Evolutionary conservation across 2,329 filamentous ascomycete species (phyloP).

Genomic region (Thielaviopsis ethacetica): DNA sequence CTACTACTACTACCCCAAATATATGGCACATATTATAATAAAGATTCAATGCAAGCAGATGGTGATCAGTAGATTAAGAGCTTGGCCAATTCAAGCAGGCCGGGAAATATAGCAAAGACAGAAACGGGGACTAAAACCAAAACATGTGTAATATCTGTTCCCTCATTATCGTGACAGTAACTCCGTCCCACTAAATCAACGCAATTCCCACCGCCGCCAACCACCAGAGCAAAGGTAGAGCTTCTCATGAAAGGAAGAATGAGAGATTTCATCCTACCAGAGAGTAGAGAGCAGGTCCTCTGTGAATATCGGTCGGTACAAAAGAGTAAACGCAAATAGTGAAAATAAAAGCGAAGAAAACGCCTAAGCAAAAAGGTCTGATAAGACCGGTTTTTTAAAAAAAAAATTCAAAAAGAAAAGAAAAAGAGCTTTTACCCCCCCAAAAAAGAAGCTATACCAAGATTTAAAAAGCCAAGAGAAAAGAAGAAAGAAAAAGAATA

Average conservation of each 20-base stretch:
- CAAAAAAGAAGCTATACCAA: not conserved
- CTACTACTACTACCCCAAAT: not conserved
- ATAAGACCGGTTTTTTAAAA: not conserved
- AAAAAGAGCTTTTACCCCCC: not conserved
- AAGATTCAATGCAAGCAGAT: not conserved
- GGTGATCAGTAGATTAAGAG: not conserved
- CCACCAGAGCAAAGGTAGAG: not conserved
- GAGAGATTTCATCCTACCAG: not conserved
- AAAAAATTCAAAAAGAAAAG: not conserved
- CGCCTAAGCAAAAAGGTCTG: not conserved
- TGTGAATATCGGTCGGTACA: not conserved
- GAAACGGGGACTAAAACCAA: not conserved
- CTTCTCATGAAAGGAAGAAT: not conserved
- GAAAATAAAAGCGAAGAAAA: not conserved
- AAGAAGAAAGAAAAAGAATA: not conserved
- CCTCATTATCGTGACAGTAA: not conserved
- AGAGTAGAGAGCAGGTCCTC: not conserved
- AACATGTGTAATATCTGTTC: not conserved
- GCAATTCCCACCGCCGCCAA: not conserved
- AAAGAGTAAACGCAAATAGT: not conserved
- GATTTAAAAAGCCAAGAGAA: conserved; percentile 1
- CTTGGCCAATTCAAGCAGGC: not conserved
- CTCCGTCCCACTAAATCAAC: not conserved
- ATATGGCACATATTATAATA: not conserved
- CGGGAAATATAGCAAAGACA: not conserved